phyloP scores from a whole-genome alignment of 2,329 filamentous ascomycete species.

The Xylariaceae sp. region DNA sequence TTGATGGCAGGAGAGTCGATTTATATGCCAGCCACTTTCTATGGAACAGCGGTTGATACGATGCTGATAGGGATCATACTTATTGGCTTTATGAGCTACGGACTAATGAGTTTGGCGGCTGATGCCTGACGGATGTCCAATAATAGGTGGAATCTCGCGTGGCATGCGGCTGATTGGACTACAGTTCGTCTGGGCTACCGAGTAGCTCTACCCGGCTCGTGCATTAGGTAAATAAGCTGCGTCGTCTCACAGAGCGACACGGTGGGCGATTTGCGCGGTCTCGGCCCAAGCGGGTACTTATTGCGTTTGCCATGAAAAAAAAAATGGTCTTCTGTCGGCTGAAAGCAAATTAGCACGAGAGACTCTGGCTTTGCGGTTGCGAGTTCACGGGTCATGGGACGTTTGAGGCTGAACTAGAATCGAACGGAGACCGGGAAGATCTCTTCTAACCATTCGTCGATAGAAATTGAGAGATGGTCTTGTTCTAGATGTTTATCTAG shows the following conservation, averaged over 20 bases:
- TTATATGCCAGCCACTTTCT: conserved; percentile 2
- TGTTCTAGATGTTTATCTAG: conserved; percentile 18
- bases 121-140: conserved; percentile 9
- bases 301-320: neutral
- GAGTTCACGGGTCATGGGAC: neutral
- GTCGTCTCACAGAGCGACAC: conserved; percentile 10
- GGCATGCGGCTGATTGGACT: conserved; percentile 22
- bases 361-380: neutral
- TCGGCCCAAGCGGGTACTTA: conserved; percentile 14
- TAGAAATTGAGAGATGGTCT: conserved; percentile 18
- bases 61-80: neutral
- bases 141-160: conserved; percentile 4
- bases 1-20: neutral
- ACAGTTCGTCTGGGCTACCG: too few relatives aligned
- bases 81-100: conserved; percentile 1
- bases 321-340: conserved; percentile 6
- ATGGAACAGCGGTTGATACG: neutral
- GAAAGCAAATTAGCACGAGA: conserved; percentile 1
- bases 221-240: conserved; percentile 12
- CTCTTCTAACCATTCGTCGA: neutral
- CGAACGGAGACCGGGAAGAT: neutral
- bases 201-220: conserved; percentile 9
- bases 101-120: conserved; percentile 12
- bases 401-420: conserved; percentile 3
- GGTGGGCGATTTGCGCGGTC: conserved; percentile 19